Evolutionary conservation across 768 basidiomycete genomes (phyloP).

Genomic region (Lactifluus subvellereus): DNA sequence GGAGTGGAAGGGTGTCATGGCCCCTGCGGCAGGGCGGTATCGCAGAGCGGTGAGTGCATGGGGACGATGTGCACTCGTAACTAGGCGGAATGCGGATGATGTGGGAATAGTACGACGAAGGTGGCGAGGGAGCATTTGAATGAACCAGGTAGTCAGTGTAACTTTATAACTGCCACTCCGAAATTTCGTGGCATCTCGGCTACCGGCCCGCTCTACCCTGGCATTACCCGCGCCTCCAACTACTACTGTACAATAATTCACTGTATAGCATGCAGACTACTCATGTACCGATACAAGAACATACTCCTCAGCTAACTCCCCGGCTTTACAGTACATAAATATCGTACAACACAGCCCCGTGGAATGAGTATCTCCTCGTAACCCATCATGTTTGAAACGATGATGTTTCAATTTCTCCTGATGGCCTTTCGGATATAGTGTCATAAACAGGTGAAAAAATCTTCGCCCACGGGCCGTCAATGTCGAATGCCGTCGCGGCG

Average conservation of each 20-base stretch:
- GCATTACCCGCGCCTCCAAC: too few species aligned
- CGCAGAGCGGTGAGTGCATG: conserved; percentile 31
- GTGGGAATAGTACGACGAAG: conserved; percentile 36
- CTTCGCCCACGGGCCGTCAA: conserved; percentile 4
- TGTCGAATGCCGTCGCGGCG: background rate
- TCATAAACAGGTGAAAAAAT: background rate
- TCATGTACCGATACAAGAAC: too few species aligned
- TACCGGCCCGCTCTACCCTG: background rate
- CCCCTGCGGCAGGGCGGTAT: conserved; percentile 25
- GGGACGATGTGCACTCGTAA: conserved; percentile 23
- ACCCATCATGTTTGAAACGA: background rate
- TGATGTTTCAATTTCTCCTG: too few species aligned
- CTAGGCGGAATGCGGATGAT: conserved; percentile 26
- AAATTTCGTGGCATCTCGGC: conserved; percentile 2
- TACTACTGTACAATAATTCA: too few species aligned
- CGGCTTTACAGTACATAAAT: too few species aligned
- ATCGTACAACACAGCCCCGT: too few species aligned
- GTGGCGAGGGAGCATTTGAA: conserved; percentile 38
- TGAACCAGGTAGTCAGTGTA: background rate
- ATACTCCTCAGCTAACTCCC: too few species aligned
- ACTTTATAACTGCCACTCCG: too few species aligned
- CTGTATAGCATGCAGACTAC: too few species aligned
- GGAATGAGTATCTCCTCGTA: too few species aligned
- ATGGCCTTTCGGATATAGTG: too few species aligned
- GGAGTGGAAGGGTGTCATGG: conserved; percentile 48